Conservation (phyloP, 495 filamentous ascomycete species). For the Cenococcum geophilum region DNA sequence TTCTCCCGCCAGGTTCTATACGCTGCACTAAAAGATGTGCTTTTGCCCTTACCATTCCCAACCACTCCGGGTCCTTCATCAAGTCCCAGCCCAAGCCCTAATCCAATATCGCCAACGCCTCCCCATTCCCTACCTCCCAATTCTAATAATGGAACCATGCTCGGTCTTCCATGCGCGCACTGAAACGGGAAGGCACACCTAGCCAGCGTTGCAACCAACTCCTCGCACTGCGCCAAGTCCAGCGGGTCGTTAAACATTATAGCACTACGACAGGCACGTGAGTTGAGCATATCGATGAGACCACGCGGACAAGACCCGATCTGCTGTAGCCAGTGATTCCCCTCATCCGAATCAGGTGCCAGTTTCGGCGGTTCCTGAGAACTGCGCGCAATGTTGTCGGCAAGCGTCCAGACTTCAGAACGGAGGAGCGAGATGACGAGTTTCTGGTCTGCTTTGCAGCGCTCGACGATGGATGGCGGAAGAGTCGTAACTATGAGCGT, state of each 20-base stretch:
- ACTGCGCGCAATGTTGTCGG: conserved; percentile 7
- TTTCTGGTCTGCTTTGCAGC: conserved; percentile 64
- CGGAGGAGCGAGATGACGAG: conserved; percentile 66
- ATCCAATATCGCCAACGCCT: not conserved
- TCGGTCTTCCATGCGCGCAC: conserved; percentile 54
- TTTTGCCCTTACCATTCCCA: no score
- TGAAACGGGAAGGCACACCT: conserved; percentile 81
- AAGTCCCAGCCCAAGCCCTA: conserved; percentile 7
- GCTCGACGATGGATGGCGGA: conserved; percentile 65
- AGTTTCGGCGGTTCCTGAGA: not conserved
- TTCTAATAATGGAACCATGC: conserved; percentile 39
- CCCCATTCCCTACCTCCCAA: conserved; percentile 7
- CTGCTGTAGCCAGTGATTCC: conserved; percentile 49
- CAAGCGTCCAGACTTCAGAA: conserved; percentile 57
- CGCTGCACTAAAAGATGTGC: no score
- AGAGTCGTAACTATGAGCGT: conserved; percentile 51
- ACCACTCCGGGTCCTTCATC: no score
- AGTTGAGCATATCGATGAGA: conserved; percentile 83
- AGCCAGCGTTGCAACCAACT: conserved; percentile 56
- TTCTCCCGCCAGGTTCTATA: no score
- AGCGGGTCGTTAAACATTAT: conserved; percentile 96
- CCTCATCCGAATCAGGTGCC: not conserved
- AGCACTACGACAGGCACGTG: conserved; percentile 79
- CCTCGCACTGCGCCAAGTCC: conserved; percentile 56
- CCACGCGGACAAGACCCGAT: conserved; percentile 65